A percentile compares a stretch with the other conserved stretches of the same genome.
Evolutionary conservation across 73 alveolate species (phyloP).

Genomic region (Paramecium bursaria): DNA sequence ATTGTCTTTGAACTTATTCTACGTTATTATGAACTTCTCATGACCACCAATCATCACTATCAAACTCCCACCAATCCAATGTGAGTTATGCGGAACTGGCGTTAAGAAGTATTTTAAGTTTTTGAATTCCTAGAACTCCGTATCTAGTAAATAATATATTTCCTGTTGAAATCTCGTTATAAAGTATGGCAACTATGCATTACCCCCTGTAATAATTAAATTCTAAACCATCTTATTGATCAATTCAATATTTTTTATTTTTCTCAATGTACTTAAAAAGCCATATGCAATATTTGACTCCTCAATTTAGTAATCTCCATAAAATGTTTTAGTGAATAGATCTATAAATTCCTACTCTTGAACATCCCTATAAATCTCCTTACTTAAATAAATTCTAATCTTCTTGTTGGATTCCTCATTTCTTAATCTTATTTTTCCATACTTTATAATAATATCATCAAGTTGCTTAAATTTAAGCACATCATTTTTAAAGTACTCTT

Average conservation of each 20-base stretch:
- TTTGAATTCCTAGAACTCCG: not conserved
- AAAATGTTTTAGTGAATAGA: conserved; percentile 23
- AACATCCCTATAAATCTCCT: conserved; percentile 1
- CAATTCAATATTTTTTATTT: conserved; percentile 9
- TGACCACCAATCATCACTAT: conserved; percentile 37
- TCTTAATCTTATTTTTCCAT: not conserved
- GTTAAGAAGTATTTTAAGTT: conserved; percentile 6
- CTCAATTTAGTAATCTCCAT: conserved; percentile 34
- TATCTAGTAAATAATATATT: not conserved
- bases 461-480: not conserved
- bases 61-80: conserved; percentile 41
- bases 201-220: conserved; percentile 36
- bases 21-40: conserved; percentile 35
- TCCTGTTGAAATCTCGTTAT: conserved; percentile 7
- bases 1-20: conserved; percentile 22
- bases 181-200: not conserved
- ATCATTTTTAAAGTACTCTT: not conserved
- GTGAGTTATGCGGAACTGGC: not conserved
- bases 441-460: conserved; percentile 20
- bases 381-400: conserved; percentile 2
- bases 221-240: conserved; percentile 13
- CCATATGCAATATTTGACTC: conserved; percentile 59
- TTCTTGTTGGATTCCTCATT: conserved; percentile 7
- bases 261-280: not conserved
- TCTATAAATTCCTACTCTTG: conserved; percentile 29